Base-by-base conservation (phyloP, 164 flowering plant species). In the Stephania cephalantha region DNA sequence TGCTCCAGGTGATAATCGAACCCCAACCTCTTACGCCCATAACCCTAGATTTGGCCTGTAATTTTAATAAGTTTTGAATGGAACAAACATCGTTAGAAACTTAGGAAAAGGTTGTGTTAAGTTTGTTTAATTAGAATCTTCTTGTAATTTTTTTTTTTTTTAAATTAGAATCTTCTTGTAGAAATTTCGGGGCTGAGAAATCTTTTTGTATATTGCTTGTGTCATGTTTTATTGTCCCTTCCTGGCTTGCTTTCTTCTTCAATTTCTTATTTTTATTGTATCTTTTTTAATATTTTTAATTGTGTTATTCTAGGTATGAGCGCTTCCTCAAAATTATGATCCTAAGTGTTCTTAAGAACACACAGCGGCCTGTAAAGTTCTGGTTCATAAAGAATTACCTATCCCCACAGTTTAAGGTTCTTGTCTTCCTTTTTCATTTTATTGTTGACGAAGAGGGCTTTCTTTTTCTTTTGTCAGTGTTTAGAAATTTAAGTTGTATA, bases 371-470 rank as follows among this genome's bases (percentile, higher is more conserved):
- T 7, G 94, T 95, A 22, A 95, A 95, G 87, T 95, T 93, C 80
- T 95, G 99, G 99, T 95, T 95, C 70, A 95, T 93, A 83, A 95
- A 95, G 90, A 95, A 95, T 80, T 95, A 95, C 78, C 94, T 95
- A 61, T 95, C 98, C 77, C 99, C 99, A 74, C 97, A 90, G 78
- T 95, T 93, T 78, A 95, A 95, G 98, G 99, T 93, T 80, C 42
- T 20, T 52, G 15, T 48, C 25, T n/a, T 76, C n/a, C 42, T 66
- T 67, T 31, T 52, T 5, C 31, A 22, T 12, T 76, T 67, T n/a
- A 25, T 25, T 72, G 15, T 45, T 70, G 52, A 46, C 3, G 65
- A 20, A 58, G 22, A 15, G 53, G 63, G 10, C 15, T 50, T 25
- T 17, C 42, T 15, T 44, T 50, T 6, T 61, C 42, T 66, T 22